Evolutionary conservation across 495 filamentous ascomycete species (phyloP).

Genomic region (Halenospora varia): DNA sequence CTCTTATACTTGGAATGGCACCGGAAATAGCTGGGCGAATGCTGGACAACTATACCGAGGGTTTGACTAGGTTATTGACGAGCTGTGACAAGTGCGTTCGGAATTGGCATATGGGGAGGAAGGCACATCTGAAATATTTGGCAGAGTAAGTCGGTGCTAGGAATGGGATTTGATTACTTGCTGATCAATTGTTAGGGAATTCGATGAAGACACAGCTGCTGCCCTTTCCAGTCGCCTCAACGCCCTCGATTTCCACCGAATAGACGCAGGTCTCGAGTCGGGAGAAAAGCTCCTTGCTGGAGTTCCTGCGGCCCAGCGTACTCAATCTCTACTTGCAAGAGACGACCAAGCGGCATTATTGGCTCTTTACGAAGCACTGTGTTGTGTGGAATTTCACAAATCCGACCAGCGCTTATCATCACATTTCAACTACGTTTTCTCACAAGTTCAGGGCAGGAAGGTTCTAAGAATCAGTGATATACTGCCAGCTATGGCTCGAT

Average conservation of each 20-base stretch:
- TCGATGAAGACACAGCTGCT: constrained; percentile 59
- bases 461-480: constrained; percentile 64
- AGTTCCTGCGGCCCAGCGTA: constrained; percentile 30
- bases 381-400: constrained; percentile 41
- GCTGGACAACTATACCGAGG: constrained; percentile 29
- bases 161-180: not conserved
- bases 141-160: constrained; percentile 38
- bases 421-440: constrained; percentile 74
- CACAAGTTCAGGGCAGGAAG: constrained; percentile 67
- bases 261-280: constrained; percentile 48
- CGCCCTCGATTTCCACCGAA: constrained; percentile 57
- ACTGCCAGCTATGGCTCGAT: constrained; percentile 73
- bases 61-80: constrained; percentile 44
- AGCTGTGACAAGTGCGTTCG: constrained; percentile 77
- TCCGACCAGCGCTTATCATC: constrained; percentile 14
- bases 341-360: constrained; percentile 38
- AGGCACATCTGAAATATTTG: constrained; percentile 56
- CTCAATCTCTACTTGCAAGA: constrained; percentile 30
- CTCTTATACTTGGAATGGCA: constrained; percentile 18
- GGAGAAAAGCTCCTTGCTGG: constrained; percentile 36
- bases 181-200: constrained; percentile 35
- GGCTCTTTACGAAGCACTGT: constrained; percentile 50
- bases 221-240: constrained; percentile 52
- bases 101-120: constrained; percentile 72
- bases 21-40: constrained; percentile 8